Conservation (phyloP, 2,329 filamentous ascomycete genomes). For the Coniochaeta hoffmannii region DNA sequence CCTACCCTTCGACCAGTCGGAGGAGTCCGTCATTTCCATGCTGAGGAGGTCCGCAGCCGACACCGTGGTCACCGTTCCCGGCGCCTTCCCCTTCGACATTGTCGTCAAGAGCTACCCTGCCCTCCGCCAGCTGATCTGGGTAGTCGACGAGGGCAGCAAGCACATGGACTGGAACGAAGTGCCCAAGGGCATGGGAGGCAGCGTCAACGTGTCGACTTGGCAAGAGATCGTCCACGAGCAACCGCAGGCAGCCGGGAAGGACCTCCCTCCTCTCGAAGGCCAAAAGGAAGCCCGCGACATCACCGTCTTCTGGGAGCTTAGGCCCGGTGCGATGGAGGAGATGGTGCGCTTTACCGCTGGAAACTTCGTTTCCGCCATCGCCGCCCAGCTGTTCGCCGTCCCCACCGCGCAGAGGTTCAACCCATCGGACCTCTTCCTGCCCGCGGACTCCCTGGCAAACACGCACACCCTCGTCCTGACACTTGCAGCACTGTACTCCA, state of each 20-base stretch:
- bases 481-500: slow-evolving; percentile 74
- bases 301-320: slow-evolving; percentile 60
- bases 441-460: slow-evolving; percentile 72
- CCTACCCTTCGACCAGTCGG: slow-evolving; percentile 72
- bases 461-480: slow-evolving; percentile 75
- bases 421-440: slow-evolving; percentile 73
- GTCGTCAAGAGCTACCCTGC: slow-evolving; percentile 62
- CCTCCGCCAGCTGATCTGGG: slow-evolving; percentile 79
- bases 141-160: slow-evolving; percentile 80
- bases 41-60: slow-evolving; percentile 70
- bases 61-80: slow-evolving; percentile 75
- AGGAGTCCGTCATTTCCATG: slow-evolving; percentile 62
- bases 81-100: slow-evolving; percentile 73
- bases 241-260: slow-evolving; percentile 46
- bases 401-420: slow-evolving; percentile 68
- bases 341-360: slow-evolving; percentile 75
- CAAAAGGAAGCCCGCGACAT: slow-evolving; percentile 46
- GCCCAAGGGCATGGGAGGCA: slow-evolving; percentile 66
- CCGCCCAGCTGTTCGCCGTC: slow-evolving; percentile 68
- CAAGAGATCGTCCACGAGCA: slow-evolving; percentile 76
- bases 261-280: slow-evolving; percentile 57
- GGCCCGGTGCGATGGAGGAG: slow-evolving; percentile 47
- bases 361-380: slow-evolving; percentile 83
- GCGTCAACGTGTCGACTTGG: slow-evolving; percentile 83
- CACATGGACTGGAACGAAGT: slow-evolving; percentile 96